These are phyloP conservation scores for Kwoniella mangroviensis DNA, from an alignment of 768 basidiomycete genomes.

Conservation along the genomic window DNA sequence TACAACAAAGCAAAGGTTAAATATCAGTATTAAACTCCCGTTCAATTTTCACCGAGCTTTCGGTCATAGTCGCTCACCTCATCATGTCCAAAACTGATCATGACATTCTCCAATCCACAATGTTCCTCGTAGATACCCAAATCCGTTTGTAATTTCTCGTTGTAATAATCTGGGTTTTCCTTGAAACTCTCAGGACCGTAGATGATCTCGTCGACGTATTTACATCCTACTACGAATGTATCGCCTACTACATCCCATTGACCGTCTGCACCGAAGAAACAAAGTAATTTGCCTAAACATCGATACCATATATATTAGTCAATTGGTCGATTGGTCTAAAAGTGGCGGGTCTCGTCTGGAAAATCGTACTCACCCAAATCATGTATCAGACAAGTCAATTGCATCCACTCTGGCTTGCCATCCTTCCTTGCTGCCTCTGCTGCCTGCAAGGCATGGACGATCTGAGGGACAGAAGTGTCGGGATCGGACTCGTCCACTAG, in stretches of 20 bases:
- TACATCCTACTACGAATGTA: constrained; percentile 81
- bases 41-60: no score
- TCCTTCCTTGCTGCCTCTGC: constrained; percentile 58
- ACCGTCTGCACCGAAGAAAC: constrained; percentile 69
- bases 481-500: constrained; percentile 90
- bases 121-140: constrained; percentile 54
- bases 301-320: constrained; percentile 59
- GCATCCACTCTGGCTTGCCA: constrained; percentile 57
- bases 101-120: constrained; percentile 56
- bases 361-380: constrained; percentile 63
- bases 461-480: constrained; percentile 67
- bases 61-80: constrained; percentile 3
- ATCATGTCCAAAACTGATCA: constrained; percentile 85
- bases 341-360: no score
- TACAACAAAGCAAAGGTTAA: constrained; percentile 44
- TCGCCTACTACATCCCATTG: constrained; percentile 96
- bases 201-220: constrained; percentile 69
- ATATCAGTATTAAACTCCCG: background rate
- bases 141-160: constrained; percentile 50
- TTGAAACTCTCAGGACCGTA: constrained; percentile 55
- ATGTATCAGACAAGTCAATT: constrained; percentile 82
- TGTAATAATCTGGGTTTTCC: constrained; percentile 54
- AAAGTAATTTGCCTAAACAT: constrained; percentile 87
- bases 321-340: no score
- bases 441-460: constrained; percentile 81